Evolutionary conservation across 169 alveolate species (phyloP).

Genomic region (Besnoitia besnoiti): DNA sequence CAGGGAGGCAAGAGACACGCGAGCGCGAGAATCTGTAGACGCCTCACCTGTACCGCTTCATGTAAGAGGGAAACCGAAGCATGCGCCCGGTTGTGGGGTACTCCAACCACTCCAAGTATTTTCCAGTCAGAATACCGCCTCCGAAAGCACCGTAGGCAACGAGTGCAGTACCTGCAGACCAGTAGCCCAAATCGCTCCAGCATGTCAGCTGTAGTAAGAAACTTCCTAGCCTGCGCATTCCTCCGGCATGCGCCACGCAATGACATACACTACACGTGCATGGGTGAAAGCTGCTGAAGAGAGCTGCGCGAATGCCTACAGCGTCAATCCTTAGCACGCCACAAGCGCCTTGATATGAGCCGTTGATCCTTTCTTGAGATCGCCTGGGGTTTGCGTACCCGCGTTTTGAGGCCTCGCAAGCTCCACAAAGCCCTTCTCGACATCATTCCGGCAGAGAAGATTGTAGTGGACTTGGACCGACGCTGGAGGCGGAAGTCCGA

Average conservation of each 20-base stretch:
- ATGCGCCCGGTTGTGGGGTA: constrained; percentile 84
- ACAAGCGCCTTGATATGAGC: background rate
- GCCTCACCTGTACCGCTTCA: constrained; percentile 78
- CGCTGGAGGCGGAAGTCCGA: constrained; percentile 78
- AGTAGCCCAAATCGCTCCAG: background rate
- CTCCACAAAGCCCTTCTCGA: constrained; percentile 86
- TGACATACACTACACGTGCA: no score
- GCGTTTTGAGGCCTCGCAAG: constrained; percentile 83
- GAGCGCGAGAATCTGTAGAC: background rate
- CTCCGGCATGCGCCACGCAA: no score
- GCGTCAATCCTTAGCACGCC: no score
- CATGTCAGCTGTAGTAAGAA: no score
- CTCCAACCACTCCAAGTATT: constrained; percentile 83
- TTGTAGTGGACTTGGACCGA: constrained; percentile 82
- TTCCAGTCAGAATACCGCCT: constrained; percentile 86
- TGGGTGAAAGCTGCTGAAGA: no score
- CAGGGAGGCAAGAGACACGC: constrained; percentile 87
- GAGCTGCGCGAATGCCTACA: no score
- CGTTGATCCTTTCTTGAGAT: background rate
- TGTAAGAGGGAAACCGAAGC: constrained; percentile 83
- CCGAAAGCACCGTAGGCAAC: constrained; percentile 85
- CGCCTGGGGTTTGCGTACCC: constrained; percentile 46
- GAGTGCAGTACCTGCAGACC: constrained; percentile 70
- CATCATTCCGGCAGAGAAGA: constrained; percentile 82
- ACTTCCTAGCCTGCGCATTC: no score